Percentiles rank a stretch among this genome's conserved stretches.
Conservation (phyloP, 2,329 filamentous ascomycete genomes). For the Hymenoscyphus occultus region DNA sequence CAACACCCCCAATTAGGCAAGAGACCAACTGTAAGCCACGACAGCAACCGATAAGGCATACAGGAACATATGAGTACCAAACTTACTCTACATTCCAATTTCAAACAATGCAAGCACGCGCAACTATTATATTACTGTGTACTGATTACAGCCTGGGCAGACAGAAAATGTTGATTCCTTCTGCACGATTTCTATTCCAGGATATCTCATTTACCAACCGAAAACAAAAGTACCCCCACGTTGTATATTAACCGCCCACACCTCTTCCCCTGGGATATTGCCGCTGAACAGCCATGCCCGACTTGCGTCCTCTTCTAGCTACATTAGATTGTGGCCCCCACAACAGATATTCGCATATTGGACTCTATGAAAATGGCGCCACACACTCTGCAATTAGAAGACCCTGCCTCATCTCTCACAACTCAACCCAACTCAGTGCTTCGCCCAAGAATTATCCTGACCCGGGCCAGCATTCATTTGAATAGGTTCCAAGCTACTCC, state of each 20-base stretch:
- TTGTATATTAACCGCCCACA: not conserved
- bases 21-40: too few relatives aligned
- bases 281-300: not conserved
- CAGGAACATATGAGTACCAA: too few relatives aligned
- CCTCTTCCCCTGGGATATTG: not conserved
- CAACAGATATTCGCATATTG: not conserved
- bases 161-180: not conserved
- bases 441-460: not conserved
- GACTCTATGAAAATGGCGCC: not conserved
- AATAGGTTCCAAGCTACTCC: not conserved
- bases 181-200: not conserved
- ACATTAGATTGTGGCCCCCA: not conserved
- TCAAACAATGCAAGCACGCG: too few relatives aligned
- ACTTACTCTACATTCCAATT: too few relatives aligned
- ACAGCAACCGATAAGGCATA: too few relatives aligned
- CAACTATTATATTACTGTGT: too few relatives aligned
- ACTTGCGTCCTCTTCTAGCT: not conserved
- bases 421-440: not conserved
- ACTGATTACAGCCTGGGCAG: too few relatives aligned
- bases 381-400: not conserved
- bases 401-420: not conserved
- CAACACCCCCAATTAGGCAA: too few relatives aligned
- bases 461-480: not conserved
- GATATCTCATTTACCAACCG: not conserved
- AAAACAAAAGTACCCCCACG: not conserved